Conservation (phyloP, 2,329 filamentous ascomycete genomes). For the Beauveria sp. region DNA sequence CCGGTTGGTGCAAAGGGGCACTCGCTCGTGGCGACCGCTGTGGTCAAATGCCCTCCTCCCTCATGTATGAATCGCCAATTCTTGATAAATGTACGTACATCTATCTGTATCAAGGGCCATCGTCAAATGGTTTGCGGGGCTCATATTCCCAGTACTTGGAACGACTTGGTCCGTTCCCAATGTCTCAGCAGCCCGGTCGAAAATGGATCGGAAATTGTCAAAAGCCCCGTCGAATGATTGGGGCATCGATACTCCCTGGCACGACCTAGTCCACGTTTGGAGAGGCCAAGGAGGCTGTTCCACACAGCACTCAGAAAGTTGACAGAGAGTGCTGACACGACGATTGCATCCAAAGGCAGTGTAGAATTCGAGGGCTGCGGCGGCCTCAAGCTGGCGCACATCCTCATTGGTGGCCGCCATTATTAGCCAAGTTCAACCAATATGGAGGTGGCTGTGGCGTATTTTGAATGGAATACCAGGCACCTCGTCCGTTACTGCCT, state of each 20-base stretch:
- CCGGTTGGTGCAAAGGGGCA: neutral
- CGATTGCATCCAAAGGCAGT: neutral
- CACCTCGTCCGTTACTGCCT: neutral
- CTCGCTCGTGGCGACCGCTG: neutral
- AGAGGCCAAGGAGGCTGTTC: neutral
- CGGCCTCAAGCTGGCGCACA: neutral
- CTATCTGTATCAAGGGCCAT: neutral
- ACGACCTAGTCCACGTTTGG: neutral
- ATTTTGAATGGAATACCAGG: neutral
- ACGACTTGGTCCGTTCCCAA: slow-evolving; percentile 14
- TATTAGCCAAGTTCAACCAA: neutral
- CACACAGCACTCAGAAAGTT: slow-evolving; percentile 6
- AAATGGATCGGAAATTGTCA: slow-evolving; percentile 24
- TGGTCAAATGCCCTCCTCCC: neutral
- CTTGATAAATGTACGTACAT: too few species aligned
- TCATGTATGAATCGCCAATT: neutral
- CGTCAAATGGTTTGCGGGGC: neutral
- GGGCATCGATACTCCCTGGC: neutral
- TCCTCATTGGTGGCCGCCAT: neutral
- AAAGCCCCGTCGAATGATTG: slow-evolving; percentile 3
- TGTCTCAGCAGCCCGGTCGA: slow-evolving; percentile 24
- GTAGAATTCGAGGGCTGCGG: neutral
- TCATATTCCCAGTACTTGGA: neutral
- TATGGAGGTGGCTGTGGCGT: neutral
- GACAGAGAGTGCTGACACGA: slow-evolving; percentile 5